A percentile compares a stretch with the other conserved stretches of the same genome.
Evolutionary conservation across 2,329 filamentous ascomycete genomes (phyloP).

Genomic region (Pseudopyricularia javanii): DNA sequence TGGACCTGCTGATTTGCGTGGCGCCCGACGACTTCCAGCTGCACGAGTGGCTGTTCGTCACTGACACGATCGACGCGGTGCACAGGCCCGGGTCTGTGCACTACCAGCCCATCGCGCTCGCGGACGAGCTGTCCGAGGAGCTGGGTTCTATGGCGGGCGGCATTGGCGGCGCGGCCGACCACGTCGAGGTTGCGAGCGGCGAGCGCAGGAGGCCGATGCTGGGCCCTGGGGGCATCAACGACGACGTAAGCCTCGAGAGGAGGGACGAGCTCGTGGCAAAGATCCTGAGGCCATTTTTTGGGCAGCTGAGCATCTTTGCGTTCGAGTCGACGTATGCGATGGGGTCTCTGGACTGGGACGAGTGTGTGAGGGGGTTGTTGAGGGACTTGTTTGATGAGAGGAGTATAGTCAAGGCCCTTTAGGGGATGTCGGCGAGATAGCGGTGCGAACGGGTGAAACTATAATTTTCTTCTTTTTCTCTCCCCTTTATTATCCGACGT

Average conservation of each 20-base stretch:
- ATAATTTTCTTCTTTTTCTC: not conserved
- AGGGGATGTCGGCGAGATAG: conserved; percentile 6
- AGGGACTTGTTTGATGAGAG: conserved; percentile 71
- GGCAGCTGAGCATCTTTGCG: conserved; percentile 79
- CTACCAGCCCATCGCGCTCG: conserved; percentile 61
- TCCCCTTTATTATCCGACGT: not conserved
- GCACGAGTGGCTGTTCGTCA: conserved; percentile 96
- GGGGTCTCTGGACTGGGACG: conserved; percentile 52
- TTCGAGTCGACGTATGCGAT: conserved; percentile 92
- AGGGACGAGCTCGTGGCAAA: conserved; percentile 61
- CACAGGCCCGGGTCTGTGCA: conserved; percentile 53
- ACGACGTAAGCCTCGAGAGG: conserved; percentile 44
- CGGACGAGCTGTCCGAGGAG: conserved; percentile 73
- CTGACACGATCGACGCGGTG: conserved; percentile 91
- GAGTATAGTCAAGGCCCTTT: conserved; percentile 50
- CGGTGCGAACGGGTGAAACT: not conserved
- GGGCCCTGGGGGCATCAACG: conserved; percentile 38
- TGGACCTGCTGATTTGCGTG: conserved; percentile 77
- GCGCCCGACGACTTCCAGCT: conserved; percentile 94
- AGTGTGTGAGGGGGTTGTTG: conserved; percentile 52
- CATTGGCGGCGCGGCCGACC: conserved; percentile 17
- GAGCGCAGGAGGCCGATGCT: conserved; percentile 33
- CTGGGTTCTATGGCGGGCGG: conserved; percentile 37
- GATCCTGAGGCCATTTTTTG: conserved; percentile 78
- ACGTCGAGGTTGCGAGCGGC: conserved; percentile 20